Base-by-base conservation (phyloP, 768 basidiomycete genomes). In the Gloeopeniophorella convolvens region DNA sequence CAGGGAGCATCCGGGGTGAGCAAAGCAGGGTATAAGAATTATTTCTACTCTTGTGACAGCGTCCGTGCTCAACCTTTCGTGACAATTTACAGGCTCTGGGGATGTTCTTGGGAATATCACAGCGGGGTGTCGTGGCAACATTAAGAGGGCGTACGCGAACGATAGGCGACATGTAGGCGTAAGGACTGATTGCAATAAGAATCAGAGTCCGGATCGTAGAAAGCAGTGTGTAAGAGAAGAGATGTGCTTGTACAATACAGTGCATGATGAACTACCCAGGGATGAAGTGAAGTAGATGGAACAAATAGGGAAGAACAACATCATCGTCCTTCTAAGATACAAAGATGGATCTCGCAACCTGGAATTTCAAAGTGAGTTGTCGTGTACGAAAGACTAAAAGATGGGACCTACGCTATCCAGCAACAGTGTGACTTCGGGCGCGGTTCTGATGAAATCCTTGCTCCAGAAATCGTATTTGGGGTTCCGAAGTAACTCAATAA, bases 401-500 rank as follows among this genome's bases (percentile, higher is more conserved):
- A n/a, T n/a, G n/a, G 18, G 13, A 72, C 85, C 63, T 68, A 90
- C 88, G 72, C 82, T 84, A 71, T 89, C 85, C 61, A 91, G 79
- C 59, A 91, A 76, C 68, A 88, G 67, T 32, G 86, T 84, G 58
- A 92, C 89, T 66, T 92, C 89, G 33, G 89, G 89, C 48, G 85
- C 85, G 62, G 89, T 79, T 58, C 81, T 83, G 60, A 89, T 78
- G 62, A 90, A 92, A 54, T 85, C 82, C 65, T 86, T 89, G 75
- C 73, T 85, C 87, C 89, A 91, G 73, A 92, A 92, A 50, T 89
- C 86, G 60, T 91, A 92, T 68, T 85, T 89, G 48, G 81, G 79
- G 66, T 94, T 93, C 56, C 89, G 83, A 44, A 97, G 82, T 55
- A 96, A 70, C 68, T 95, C 90, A 60, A 95, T 92, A 69, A 96